A percentile compares a stretch with the other conserved stretches of the same genome.
Conservation (phyloP, 2,329 filamentous ascomycete genomes). For the Plenodomus biglobosus region DNA sequence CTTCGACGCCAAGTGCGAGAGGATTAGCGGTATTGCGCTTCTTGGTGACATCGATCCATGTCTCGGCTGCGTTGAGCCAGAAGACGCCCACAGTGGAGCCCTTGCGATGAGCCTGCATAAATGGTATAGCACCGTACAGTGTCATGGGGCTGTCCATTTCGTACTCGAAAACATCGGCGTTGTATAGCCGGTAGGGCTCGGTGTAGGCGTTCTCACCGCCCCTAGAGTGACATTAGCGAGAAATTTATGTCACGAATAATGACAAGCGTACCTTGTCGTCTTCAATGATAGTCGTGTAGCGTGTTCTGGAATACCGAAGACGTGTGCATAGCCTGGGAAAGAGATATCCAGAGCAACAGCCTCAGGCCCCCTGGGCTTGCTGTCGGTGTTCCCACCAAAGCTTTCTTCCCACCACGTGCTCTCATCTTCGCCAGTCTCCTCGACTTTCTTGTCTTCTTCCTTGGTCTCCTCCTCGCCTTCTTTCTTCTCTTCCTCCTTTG, state of each 20-base stretch:
- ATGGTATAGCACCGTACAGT: conserved; percentile 92
- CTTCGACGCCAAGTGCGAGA: conserved; percentile 68
- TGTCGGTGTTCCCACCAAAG: conserved; percentile 93
- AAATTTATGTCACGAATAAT: background rate
- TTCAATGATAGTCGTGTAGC: conserved; percentile 84
- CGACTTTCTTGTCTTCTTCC: conserved; percentile 48
- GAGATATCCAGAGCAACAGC: conserved; percentile 88
- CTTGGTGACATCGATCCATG: conserved; percentile 95
- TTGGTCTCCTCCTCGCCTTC: conserved; percentile 53
- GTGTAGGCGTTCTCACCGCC: conserved; percentile 82
- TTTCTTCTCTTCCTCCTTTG: conserved; percentile 50
- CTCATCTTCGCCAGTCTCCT: conserved; percentile 65
- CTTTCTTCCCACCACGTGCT: conserved; percentile 97
- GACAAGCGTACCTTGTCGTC: conserved; percentile 67
- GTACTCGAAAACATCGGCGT: conserved; percentile 97
- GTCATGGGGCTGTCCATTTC: conserved; percentile 98
- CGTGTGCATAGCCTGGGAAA: conserved; percentile 88
- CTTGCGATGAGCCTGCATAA: conserved; percentile 96
- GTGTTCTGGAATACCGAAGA: conserved; percentile 93
- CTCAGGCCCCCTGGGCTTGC: conserved; percentile 92
- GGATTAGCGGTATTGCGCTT: conserved; percentile 72
- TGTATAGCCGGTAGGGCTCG: conserved; percentile 93
- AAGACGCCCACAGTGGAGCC: conserved; percentile 93
- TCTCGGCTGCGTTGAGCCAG: conserved; percentile 96
- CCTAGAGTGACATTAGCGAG: conserved; percentile 31